Evolutionary conservation across 2,329 filamentous ascomycete genomes (phyloP).

Genomic region (Periconia sp.): DNA sequence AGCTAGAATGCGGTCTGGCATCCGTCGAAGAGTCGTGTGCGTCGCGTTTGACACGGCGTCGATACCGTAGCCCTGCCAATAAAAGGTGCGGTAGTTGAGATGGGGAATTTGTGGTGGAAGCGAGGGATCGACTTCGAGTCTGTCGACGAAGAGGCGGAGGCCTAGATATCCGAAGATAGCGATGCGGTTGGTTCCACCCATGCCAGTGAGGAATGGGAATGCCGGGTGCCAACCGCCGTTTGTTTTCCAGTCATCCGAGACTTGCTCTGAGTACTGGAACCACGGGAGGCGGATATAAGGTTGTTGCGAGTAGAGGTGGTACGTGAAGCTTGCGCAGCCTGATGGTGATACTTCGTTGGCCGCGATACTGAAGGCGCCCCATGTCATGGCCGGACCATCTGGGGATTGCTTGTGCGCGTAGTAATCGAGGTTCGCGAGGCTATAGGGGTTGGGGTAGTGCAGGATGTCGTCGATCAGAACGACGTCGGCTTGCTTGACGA

Average conservation of each 20-base stretch:
- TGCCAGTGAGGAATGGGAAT: conserved; percentile 71
- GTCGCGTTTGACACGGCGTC: conserved; percentile 63
- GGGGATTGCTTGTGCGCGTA: conserved; percentile 69
- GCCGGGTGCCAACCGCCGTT: conserved; percentile 71
- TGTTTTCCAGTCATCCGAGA: conserved; percentile 59
- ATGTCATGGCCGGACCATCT: conserved; percentile 73
- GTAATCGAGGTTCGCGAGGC: conserved; percentile 64
- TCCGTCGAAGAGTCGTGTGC: conserved; percentile 63
- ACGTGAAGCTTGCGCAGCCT: conserved; percentile 69
- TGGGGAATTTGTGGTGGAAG: conserved; percentile 66
- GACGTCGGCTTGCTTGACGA: conserved; percentile 72
- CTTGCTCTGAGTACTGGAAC: conserved; percentile 71
- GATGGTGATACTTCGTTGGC: conserved; percentile 66
- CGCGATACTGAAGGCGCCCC: conserved; percentile 68
- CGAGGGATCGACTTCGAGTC: conserved; percentile 64
- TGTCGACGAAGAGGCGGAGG: conserved; percentile 60
- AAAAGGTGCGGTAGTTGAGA: conserved; percentile 63
- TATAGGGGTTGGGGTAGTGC: conserved; percentile 60
- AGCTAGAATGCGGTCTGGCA: conserved; percentile 48
- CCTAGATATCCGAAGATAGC: conserved; percentile 69
- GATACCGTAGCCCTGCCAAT: conserved; percentile 67
- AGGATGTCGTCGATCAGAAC: conserved; percentile 68
- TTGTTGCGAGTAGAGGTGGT: conserved; percentile 63
- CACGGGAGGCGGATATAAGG: conserved; percentile 68
- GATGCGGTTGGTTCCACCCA: conserved; percentile 69